Conservation (phyloP, 2,329 filamentous ascomycete species). For the Clonostachys solani region DNA sequence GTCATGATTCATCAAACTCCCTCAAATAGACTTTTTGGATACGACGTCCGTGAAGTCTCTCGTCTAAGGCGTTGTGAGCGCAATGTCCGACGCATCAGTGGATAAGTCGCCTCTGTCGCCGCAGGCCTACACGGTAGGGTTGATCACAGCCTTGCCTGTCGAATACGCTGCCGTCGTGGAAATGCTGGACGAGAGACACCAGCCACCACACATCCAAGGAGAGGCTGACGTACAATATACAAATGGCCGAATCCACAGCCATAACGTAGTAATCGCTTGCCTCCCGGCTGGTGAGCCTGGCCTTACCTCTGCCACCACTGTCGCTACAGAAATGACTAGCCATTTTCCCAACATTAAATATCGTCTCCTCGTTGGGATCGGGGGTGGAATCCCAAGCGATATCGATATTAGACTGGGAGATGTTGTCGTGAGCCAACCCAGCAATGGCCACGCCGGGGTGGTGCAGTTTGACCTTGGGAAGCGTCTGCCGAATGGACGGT, state of each 20-base stretch:
- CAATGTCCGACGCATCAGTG: no score
- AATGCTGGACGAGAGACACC: constrained; percentile 26
- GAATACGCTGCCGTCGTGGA: constrained; percentile 29
- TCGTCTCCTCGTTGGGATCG: constrained; percentile 23
- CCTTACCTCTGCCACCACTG: constrained; percentile 12
- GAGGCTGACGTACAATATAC: constrained; percentile 17
- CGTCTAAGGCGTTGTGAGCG: no score
- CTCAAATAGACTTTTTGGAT: no score
- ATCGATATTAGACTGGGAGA: constrained; percentile 30
- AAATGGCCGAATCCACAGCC: constrained; percentile 19
- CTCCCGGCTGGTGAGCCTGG: constrained; percentile 18
- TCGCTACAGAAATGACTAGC: constrained; percentile 14
- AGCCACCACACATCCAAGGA: not conserved
- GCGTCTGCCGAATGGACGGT: constrained; percentile 2
- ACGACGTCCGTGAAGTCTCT: no score
- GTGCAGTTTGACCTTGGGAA: constrained; percentile 8
- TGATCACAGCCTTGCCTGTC: constrained; percentile 32
- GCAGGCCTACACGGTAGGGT: constrained; percentile 30
- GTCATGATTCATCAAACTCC: no score
- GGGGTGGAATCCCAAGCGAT: constrained; percentile 21
- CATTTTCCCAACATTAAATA: constrained; percentile 19
- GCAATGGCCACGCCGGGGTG: not conserved
- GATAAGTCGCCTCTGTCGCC: no score
- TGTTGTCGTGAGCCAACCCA: constrained; percentile 18
- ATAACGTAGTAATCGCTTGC: constrained; percentile 26